Base-by-base conservation (phyloP, 306 rosid species). In the Acacia melanoxylon region DNA sequence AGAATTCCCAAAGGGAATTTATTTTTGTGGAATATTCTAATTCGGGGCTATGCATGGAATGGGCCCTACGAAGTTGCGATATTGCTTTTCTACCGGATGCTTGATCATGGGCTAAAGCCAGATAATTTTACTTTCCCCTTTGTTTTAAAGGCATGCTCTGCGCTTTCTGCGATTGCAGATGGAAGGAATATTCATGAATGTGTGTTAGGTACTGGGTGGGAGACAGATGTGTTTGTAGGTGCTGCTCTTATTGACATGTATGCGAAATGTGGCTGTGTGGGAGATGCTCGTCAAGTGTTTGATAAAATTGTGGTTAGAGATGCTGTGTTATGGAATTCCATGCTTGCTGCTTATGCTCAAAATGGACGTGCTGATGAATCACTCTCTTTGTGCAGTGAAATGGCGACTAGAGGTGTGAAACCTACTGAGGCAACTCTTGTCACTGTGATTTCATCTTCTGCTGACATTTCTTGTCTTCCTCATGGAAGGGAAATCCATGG, bases 101-200 rank as follows among this genome's bases (percentile, higher is more conserved):
- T 89, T 80, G 88, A 81, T 33, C 54, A 73, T 83, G 91, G 94
- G 54, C 87, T 92, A 56, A 74, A 62, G 37, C 98, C 97, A 0
- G 94, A 94, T 85, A 91, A 90, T 63, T 92, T 86, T 71, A 94
- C 98, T 27, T 90, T 91, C 67, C 95, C 97, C 0, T 91, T 92
- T 85, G 95, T 94, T 82, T 87, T 94, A 62, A 90, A 91, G 68
- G 97, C 98, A 1, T 94, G 95, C 54, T 87, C 95, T 0, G 85
- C 92, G 10, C 94, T 89, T 71, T 91, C 92, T 58, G 90, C 89
- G 5, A 42, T 89, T 82, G 90, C 81, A 56, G 92, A 87, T 74
- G 98, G 97, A 78, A 91, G 83, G 83, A 67, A 75, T 40, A 90
- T 92, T 48, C 98, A 94, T 73, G 88, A 90, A 76, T 85, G 80